phyloP scores from a whole-genome alignment of 768 basidiomycete genomes.

The Russula abietina region DNA sequence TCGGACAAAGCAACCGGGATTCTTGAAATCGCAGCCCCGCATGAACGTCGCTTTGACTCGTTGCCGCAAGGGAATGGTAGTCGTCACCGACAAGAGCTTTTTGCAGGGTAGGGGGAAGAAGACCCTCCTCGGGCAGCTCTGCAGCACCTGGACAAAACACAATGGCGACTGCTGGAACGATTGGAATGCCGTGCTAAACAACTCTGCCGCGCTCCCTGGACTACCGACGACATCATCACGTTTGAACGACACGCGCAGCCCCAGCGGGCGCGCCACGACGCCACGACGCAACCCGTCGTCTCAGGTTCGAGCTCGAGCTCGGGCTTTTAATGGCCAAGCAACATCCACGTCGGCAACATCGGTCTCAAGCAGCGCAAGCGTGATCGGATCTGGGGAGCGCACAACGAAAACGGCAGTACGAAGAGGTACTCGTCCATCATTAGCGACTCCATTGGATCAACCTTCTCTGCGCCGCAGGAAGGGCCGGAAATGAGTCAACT shows the following conservation, averaged over 20 bases:
- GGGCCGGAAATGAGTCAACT: neutral
- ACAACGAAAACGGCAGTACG: neutral
- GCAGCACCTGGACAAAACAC: slow-evolving; percentile 28
- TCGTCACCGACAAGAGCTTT: slow-evolving; percentile 43
- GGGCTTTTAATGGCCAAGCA: no score
- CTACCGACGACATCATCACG: neutral
- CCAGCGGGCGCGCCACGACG: no score
- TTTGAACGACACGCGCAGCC: no score
- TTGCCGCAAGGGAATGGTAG: slow-evolving; percentile 42
- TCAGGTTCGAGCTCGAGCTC: no score
- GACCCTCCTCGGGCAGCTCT: slow-evolving; percentile 41
- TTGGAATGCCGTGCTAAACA: slow-evolving; percentile 2
- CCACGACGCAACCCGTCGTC: no score
- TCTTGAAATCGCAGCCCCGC: slow-evolving; percentile 40
- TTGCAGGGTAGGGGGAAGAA: slow-evolving; percentile 30
- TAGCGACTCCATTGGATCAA: no score
- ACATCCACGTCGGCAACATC: no score
- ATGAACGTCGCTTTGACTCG: slow-evolving; percentile 42
- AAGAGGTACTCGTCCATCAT: neutral
- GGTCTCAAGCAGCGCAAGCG: no score
- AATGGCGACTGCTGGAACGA: slow-evolving; percentile 34
- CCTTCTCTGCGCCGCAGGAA: neutral
- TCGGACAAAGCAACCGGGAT: slow-evolving; percentile 41
- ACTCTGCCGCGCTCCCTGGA: neutral
- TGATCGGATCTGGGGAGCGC: no score